Conservation (phyloP, 1,284 basidiomycete species). For the Leucoagaricus sp. region DNA sequence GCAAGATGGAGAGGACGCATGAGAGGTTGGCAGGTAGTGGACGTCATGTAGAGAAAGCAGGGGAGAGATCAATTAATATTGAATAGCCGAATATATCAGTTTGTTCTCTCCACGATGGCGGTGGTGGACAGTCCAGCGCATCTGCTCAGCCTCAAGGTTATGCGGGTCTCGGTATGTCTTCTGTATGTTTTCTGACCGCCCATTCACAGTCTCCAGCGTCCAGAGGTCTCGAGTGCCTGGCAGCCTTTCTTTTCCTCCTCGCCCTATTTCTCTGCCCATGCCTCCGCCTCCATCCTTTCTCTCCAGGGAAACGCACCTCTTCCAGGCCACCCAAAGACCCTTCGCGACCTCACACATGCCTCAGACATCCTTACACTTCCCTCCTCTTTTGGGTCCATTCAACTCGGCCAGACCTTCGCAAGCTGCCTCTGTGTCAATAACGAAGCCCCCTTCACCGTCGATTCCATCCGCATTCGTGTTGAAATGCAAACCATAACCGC, state of each 20-base stretch:
- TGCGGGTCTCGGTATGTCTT: slow-evolving; percentile 74
- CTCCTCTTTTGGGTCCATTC: slow-evolving; percentile 76
- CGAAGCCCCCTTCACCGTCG: slow-evolving; percentile 61
- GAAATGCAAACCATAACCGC: slow-evolving; percentile 79
- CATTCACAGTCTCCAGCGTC: slow-evolving; percentile 49
- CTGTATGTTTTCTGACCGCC: not conserved
- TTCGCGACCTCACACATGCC: slow-evolving; percentile 73
- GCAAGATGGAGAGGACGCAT: slow-evolving; percentile 49
- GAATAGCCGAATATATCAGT: no score
- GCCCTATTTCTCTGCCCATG: slow-evolving; percentile 74
- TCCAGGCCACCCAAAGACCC: slow-evolving; percentile 73
- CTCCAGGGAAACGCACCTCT: slow-evolving; percentile 71
- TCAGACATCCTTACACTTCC: slow-evolving; percentile 75
- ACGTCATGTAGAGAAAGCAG: slow-evolving; percentile 16
- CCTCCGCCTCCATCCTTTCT: slow-evolving; percentile 75
- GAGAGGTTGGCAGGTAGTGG: slow-evolving; percentile 10
- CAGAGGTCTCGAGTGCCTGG: slow-evolving; percentile 73
- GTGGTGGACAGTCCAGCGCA: slow-evolving; percentile 53
- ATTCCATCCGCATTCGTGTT: slow-evolving; percentile 58
- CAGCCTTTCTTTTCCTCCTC: slow-evolving; percentile 84
- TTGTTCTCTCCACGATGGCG: slow-evolving; percentile 10
- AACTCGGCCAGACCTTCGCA: slow-evolving; percentile 80
- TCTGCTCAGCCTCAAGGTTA: slow-evolving; percentile 74
- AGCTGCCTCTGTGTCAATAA: slow-evolving; percentile 80
- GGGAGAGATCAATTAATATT: not conserved